Percentiles rank a stretch among this genome's conserved stretches.
Conservation (phyloP, 1,284 basidiomycete genomes). For the Boletus sp. region DNA sequence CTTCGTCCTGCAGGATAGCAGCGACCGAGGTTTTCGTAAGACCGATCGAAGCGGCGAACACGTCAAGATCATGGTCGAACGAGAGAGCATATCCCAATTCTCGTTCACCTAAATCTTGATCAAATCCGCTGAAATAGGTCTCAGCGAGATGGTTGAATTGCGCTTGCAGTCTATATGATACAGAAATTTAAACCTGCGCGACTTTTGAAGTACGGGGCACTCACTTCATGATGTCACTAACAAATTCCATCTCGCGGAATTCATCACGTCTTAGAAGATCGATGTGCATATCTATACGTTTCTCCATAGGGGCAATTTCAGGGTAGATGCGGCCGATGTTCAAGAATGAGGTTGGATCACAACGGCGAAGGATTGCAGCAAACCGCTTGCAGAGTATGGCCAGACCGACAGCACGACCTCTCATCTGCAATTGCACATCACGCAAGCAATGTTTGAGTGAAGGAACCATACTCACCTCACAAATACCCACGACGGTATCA, state of each 20-base stretch:
- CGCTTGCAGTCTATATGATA: slow-evolving; percentile 65
- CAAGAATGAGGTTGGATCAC: slow-evolving; percentile 80
- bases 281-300: slow-evolving; percentile 87
- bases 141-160: slow-evolving; percentile 90
- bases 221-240: slow-evolving; percentile 81
- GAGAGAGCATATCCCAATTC: slow-evolving; percentile 79
- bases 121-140: slow-evolving; percentile 75
- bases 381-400: slow-evolving; percentile 85
- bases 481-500: slow-evolving; percentile 82
- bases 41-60: slow-evolving; percentile 85
- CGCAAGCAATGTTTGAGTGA: neutral
- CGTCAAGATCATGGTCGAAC: slow-evolving; percentile 88
- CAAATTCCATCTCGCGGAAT: slow-evolving; percentile 90
- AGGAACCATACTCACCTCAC: slow-evolving; percentile 59
- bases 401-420: slow-evolving; percentile 74
- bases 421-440: slow-evolving; percentile 49
- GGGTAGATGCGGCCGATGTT: slow-evolving; percentile 79
- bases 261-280: slow-evolving; percentile 81
- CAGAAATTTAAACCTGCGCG: neutral
- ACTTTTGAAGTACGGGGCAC: slow-evolving; percentile 24
- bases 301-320: slow-evolving; percentile 86
- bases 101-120: slow-evolving; percentile 83
- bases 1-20: slow-evolving; percentile 70
- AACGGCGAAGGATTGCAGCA: slow-evolving; percentile 72
- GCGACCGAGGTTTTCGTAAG: slow-evolving; percentile 83